Evolutionary conservation across 2,329 filamentous ascomycete species (phyloP).

Genomic region (Aphanoascus verrucosus): DNA sequence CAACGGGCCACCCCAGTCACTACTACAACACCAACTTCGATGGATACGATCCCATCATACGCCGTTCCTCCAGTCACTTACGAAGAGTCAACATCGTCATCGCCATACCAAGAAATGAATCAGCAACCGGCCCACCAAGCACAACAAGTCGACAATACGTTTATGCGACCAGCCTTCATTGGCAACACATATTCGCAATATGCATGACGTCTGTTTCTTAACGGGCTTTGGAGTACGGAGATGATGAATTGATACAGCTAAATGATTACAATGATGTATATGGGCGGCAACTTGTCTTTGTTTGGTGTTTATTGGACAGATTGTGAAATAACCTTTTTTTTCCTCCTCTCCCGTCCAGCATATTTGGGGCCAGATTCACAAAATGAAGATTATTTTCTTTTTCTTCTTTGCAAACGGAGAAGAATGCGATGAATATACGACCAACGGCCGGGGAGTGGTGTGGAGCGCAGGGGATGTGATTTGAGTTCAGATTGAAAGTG

Average conservation of each 20-base stretch:
- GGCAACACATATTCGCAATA: constrained; percentile 2
- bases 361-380: not conserved
- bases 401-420: not conserved
- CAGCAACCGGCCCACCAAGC: not conserved
- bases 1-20: not conserved
- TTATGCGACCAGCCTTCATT: constrained; percentile 2
- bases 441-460: too few relatives aligned
- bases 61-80: not conserved
- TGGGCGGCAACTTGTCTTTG: not conserved
- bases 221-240: not conserved
- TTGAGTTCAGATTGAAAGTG: not conserved
- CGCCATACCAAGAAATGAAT: not conserved
- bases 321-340: not conserved
- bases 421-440: not conserved
- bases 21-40: not conserved
- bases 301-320: not conserved
- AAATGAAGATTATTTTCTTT: not conserved
- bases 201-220: not conserved
- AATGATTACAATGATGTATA: not conserved
- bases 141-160: not conserved
- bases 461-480: not conserved
- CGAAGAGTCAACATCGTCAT: not conserved
- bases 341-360: not conserved
- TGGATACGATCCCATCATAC: not conserved
- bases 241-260: not conserved